These are phyloP conservation scores for Aureobasidium sp. DNA, from an alignment of 2,329 filamentous ascomycete genomes.

Conservation along the genomic window DNA sequence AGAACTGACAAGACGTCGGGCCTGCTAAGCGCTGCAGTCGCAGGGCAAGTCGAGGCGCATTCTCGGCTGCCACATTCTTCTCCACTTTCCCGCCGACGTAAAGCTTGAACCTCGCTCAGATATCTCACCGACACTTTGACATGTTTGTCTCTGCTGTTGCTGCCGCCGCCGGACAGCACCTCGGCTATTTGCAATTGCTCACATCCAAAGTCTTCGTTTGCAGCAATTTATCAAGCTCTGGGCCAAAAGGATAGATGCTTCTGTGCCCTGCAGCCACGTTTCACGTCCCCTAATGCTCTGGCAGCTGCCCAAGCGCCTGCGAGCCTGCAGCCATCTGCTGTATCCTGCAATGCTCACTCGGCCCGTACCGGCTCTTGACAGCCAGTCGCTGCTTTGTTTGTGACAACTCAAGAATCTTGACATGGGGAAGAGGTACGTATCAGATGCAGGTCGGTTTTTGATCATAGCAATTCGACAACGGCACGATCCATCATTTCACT, in stretches of 20 bases:
- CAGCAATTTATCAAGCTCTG: background rate
- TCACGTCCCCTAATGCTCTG: constrained; percentile 12
- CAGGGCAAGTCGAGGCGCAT: constrained; percentile 11
- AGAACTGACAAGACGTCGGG: background rate
- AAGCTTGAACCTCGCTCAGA: background rate
- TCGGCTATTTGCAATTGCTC: background rate
- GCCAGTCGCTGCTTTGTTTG: constrained; percentile 12
- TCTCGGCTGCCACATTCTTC: background rate
- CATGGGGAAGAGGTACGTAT: constrained; percentile 9
- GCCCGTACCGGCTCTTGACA: constrained; percentile 8
- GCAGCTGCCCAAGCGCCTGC: constrained; percentile 9
- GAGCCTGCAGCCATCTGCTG: constrained; percentile 10
- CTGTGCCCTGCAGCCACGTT: constrained; percentile 14
- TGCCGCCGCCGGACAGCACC: background rate
- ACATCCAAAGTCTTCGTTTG: background rate
- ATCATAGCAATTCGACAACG: background rate
- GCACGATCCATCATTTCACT: background rate
- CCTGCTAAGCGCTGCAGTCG: background rate
- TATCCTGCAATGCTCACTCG: constrained; percentile 12
- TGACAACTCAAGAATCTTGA: constrained; percentile 13
- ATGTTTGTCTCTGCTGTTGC: background rate
- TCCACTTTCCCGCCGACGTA: background rate
- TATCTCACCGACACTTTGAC: background rate
- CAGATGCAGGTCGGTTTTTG: constrained; percentile 3
- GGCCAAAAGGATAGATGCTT: constrained; percentile 1